These are phyloP conservation scores for Kazachstania bromeliacearum DNA, from an alignment of 805 yeast genomes.

Conservation along the genomic window DNA sequence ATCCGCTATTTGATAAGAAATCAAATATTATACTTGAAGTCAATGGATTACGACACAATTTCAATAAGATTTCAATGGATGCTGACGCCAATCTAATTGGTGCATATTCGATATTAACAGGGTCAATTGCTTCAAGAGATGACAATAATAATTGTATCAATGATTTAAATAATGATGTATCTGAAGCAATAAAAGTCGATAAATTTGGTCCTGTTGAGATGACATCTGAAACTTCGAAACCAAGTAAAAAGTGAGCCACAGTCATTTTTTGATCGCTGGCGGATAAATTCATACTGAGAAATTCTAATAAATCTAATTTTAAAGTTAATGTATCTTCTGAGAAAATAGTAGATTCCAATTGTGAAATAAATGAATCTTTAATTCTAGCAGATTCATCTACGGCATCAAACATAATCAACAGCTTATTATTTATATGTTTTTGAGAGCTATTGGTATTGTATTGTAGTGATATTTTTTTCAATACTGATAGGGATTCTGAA, in stretches of 20 bases:
- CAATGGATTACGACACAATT: slow-evolving; percentile 47
- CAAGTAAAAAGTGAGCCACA: slow-evolving; percentile 68
- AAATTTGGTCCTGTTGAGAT: slow-evolving; percentile 40
- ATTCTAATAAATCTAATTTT: slow-evolving; percentile 52
- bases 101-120: slow-evolving; percentile 37
- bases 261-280: slow-evolving; percentile 37
- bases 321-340: slow-evolving; percentile 34
- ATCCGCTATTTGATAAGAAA: slow-evolving; percentile 41
- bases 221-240: slow-evolving; percentile 50
- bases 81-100: slow-evolving; percentile 51
- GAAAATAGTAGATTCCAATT: slow-evolving; percentile 41
- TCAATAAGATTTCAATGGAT: slow-evolving; percentile 52
- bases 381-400: slow-evolving; percentile 72
- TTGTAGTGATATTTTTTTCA: slow-evolving; percentile 39
- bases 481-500: slow-evolving; percentile 40
- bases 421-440: slow-evolving; percentile 44
- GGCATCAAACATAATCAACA: slow-evolving; percentile 62
- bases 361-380: slow-evolving; percentile 61
- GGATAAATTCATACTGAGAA: slow-evolving; percentile 42
- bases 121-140: slow-evolving; percentile 36
- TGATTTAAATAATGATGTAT: slow-evolving; percentile 46
- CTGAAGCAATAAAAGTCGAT: slow-evolving; percentile 44
- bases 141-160: slow-evolving; percentile 42
- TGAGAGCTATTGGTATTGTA: slow-evolving; percentile 25
- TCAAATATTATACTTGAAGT: slow-evolving; percentile 44